phyloP scores from a whole-genome alignment of 495 filamentous ascomycete species.

The Oleoguttula mirabilis region DNA sequence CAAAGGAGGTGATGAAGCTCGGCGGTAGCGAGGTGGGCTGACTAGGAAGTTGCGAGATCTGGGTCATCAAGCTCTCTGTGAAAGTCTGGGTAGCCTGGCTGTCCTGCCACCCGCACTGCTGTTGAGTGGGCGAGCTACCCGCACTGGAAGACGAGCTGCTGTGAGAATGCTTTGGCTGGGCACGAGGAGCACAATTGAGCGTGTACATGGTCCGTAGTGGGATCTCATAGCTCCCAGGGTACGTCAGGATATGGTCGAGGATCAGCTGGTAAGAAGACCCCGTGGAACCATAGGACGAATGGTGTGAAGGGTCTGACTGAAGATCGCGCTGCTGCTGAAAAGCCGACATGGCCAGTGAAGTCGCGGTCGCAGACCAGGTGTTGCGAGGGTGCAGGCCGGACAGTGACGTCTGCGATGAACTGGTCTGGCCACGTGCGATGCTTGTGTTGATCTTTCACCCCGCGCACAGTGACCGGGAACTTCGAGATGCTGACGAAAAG shows the following conservation, averaged over 20 bases:
- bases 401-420: too few relatives aligned
- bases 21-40: slow-evolving; percentile 58
- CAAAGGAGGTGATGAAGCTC: slow-evolving; percentile 53
- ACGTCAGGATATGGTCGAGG: slow-evolving; percentile 56
- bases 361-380: background rate
- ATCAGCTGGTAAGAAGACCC: slow-evolving; percentile 35
- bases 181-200: slow-evolving; percentile 49
- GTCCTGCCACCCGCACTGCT: slow-evolving; percentile 29
- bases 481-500: too few relatives aligned
- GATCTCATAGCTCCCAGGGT: slow-evolving; percentile 57
- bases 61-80: slow-evolving; percentile 47
- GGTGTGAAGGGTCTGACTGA: slow-evolving; percentile 24
- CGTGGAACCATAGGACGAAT: slow-evolving; percentile 9
- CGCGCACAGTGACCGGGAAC: too few relatives aligned
- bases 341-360: slow-evolving; percentile 4
- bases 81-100: slow-evolving; percentile 46
- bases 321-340: slow-evolving; percentile 16
- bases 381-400: too few relatives aligned
- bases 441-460: too few relatives aligned
- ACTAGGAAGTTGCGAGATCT: slow-evolving; percentile 49
- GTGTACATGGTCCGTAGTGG: slow-evolving; percentile 64
- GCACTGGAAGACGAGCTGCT: slow-evolving; percentile 15
- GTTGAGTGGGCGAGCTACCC: slow-evolving; percentile 26
- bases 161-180: slow-evolving; percentile 26
- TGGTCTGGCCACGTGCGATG: too few relatives aligned